Conservation (phyloP, 441 rosid species). For the Cnidoscolus chayamansa region DNA sequence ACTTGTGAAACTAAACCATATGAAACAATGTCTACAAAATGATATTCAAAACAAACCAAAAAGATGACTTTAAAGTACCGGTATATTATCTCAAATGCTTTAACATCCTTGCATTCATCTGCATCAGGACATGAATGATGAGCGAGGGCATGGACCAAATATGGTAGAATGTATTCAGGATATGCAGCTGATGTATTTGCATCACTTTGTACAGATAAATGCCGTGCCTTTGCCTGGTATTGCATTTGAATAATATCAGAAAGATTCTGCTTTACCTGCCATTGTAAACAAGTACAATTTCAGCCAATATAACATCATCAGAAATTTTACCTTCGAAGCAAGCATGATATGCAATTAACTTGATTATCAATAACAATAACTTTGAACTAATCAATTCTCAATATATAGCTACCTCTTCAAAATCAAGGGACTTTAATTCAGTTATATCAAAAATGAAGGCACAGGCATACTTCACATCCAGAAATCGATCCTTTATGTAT, state of each 20-base stretch:
- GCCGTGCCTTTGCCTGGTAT: conserved; percentile 80
- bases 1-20: background rate
- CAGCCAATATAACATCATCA: conserved; percentile 12
- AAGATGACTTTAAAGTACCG: conserved; percentile 43
- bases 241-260: conserved; percentile 85
- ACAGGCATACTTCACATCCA: conserved; percentile 91
- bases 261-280: conserved; percentile 88
- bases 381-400: conserved; percentile 26
- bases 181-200: conserved; percentile 45
- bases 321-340: conserved; percentile 15
- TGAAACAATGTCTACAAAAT: conserved; percentile 8
- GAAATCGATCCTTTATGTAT: conserved; percentile 78
- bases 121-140: conserved; percentile 82
- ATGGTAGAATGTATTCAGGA: conserved; percentile 79
- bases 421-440: conserved; percentile 48
- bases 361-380: conserved; percentile 13
- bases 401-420: conserved; percentile 79
- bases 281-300: conserved; percentile 27
- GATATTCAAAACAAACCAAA: conserved; percentile 13
- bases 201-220: conserved; percentile 68
- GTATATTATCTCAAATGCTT: conserved; percentile 73
- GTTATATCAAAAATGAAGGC: conserved; percentile 60
- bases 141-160: conserved; percentile 82
- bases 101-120: conserved; percentile 85
- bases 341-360: background rate